Evolutionary conservation across 495 filamentous ascomycete species (phyloP), one percentile per base, ranked within the genome.

Genomic region (Monascus purpureus): DNA sequence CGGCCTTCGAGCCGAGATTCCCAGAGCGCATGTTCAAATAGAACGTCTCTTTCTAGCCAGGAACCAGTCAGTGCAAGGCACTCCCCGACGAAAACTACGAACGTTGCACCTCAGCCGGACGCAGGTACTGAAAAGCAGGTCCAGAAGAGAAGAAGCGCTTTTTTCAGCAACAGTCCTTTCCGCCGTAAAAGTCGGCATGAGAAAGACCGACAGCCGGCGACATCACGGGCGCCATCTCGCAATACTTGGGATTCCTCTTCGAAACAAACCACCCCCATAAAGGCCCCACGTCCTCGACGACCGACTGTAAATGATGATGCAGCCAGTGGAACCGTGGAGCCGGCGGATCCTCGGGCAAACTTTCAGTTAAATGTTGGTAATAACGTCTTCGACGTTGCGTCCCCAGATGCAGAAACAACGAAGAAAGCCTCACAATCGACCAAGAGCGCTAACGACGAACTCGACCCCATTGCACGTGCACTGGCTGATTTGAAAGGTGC

Each of bases 151-250:
- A 86, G 82, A 63, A 85, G 77, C 41, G 82, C 87, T 3, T 95
- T 96, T 56, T 99, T 99, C 63, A 82, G 76, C 42, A 82, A 90
- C 50, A 93, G 86, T 43, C 92, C 92, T 1, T 99, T 99, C 65
- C 71, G 87, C 26, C 73, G 88, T 25, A 93, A 92, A 68, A 93
- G 85, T 47, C 84, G 77, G 29, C 73, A 80, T 38, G 79, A 85
- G 33, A 94, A 87, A 49, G 85, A 93, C 18, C 42, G 55, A 13
- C 49, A 61, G n/a, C 49, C 53, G 5, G 47, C 52, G 9, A 33
- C 51, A 8, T 17, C 47, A 3, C 37, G 46, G 25, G 37, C 52
- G 9, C 45, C 41, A 8, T 45, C 56, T 39, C 54, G 58, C 13
- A 45, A 44, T 30, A 59, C 49, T 2, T 66, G 58, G 58, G 54